These are phyloP conservation scores for Oryza rufipogon DNA, from an alignment of 176 grass and related monocot genomes.

Conservation along the genomic window DNA sequence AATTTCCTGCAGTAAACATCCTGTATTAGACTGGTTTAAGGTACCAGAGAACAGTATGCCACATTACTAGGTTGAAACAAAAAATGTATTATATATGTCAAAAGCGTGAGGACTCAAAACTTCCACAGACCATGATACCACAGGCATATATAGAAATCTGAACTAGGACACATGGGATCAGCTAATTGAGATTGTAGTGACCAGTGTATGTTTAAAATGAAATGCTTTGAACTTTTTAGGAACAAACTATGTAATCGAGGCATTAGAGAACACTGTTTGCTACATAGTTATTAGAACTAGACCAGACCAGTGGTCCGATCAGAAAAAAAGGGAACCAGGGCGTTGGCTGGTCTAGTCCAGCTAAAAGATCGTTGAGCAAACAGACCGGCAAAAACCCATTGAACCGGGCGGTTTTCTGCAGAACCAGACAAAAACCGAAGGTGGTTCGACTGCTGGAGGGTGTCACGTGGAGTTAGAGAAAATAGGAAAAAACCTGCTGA, in stretches of 20 bases:
- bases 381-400: too few relatives aligned
- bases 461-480: too few relatives aligned
- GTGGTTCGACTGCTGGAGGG: too few relatives aligned
- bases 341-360: too few relatives aligned
- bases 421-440: too few relatives aligned
- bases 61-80: neutral
- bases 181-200: neutral
- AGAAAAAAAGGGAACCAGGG: too few relatives aligned
- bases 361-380: too few relatives aligned
- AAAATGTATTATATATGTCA: neutral
- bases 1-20: constrained; percentile 73
- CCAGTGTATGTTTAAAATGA: too few relatives aligned
- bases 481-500: too few relatives aligned
- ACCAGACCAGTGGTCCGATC: too few relatives aligned
- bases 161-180: neutral
- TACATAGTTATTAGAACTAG: too few relatives aligned
- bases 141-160: neutral
- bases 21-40: constrained; percentile 20
- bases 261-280: neutral
- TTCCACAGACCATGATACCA: neutral
- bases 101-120: neutral
- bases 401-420: too few relatives aligned
- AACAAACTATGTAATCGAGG: neutral
- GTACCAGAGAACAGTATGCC: neutral
- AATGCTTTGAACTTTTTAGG: neutral